Percentiles rank a stretch among this genome's conserved stretches.
Evolutionary conservation across 257 asterid genomes (phyloP).

Genomic region (Gentiana dahurica): DNA sequence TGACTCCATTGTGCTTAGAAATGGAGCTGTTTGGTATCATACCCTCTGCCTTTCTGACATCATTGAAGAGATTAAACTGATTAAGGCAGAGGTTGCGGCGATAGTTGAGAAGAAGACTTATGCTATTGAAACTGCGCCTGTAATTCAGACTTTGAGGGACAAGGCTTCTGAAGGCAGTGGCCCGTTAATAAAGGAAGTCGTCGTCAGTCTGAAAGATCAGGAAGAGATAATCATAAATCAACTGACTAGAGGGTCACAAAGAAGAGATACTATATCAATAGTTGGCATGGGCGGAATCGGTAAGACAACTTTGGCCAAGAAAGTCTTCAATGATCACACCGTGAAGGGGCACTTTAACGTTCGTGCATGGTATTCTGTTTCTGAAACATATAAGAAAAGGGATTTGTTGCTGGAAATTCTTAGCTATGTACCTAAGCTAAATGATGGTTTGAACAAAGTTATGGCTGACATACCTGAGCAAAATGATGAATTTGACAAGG

Average conservation of each 20-base stretch:
- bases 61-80: neutral
- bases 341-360: neutral
- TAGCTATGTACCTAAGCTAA: neutral
- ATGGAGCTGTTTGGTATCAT: neutral
- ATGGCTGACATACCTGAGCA: neutral
- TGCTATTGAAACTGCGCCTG: neutral
- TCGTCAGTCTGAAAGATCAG: slow-evolving; percentile 2
- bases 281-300: slow-evolving; percentile 18
- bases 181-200: neutral
- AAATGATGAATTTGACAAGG: neutral
- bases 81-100: neutral
- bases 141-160: neutral
- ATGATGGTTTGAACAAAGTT: too few relatives aligned
- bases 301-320: slow-evolving; percentile 11
- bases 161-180: neutral
- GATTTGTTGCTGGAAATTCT: neutral
- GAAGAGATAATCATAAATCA: neutral
- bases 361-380: slow-evolving; percentile 14
- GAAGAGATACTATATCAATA: slow-evolving; percentile 1
- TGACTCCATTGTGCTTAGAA: neutral
- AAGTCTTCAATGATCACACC: neutral
- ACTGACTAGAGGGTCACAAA: neutral
- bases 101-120: neutral
- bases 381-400: neutral
- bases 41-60: neutral